Conservation (phyloP, 208 protist genomes). For the Polymyxa betae region DNA sequence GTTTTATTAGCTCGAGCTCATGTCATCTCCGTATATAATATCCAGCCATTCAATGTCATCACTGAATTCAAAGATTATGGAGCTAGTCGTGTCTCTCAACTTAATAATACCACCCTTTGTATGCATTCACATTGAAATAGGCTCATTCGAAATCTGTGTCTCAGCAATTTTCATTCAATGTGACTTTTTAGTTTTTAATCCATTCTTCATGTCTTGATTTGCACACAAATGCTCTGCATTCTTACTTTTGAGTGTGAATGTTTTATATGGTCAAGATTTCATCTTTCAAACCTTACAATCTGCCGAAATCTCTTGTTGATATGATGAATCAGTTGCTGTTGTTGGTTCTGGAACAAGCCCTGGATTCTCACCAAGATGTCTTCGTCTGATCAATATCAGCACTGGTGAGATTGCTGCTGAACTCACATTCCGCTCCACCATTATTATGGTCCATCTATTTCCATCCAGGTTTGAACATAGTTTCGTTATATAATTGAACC, state of each 20-base stretch:
- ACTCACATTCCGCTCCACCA: background rate
- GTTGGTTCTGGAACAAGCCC: background rate
- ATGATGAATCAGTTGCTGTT: background rate
- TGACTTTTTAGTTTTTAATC: too few relatives aligned
- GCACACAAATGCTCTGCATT: too few relatives aligned
- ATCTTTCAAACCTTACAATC: too few relatives aligned
- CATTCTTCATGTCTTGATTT: too few relatives aligned
- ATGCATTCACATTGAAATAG: background rate
- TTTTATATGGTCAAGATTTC: too few relatives aligned
- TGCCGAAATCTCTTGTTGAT: too few relatives aligned
- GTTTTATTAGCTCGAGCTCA: background rate
- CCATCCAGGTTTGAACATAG: background rate
- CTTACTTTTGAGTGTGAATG: too few relatives aligned
- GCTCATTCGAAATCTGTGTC: background rate
- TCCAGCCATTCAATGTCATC: background rate
- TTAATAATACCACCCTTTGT: background rate
- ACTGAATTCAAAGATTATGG: background rate
- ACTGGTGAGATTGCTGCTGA: background rate
- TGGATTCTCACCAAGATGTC: background rate
- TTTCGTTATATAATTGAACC: too few relatives aligned
- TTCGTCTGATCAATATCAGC: background rate
- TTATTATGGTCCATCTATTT: background rate
- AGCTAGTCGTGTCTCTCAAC: background rate
- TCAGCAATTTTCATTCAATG: too few relatives aligned
- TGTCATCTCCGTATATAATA: background rate